phyloP scores from a whole-genome alignment of 2,329 filamentous ascomycete species.

The Tolypocladium paradoxum region DNA sequence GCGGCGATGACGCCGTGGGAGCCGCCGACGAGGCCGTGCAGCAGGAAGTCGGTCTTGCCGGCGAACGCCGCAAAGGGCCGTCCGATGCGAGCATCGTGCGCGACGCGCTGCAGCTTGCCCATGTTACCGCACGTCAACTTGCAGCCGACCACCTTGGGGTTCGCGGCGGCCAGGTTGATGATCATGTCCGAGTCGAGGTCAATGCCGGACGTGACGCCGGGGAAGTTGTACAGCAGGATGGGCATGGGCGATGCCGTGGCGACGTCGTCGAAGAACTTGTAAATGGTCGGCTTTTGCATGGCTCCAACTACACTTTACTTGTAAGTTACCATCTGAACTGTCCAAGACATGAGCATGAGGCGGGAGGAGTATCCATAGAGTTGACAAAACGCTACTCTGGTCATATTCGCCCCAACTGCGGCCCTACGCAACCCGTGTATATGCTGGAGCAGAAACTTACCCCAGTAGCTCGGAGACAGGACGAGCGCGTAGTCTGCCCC shows the following conservation, averaged over 20 bases:
- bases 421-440: neutral
- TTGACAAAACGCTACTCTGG: neutral
- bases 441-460: neutral
- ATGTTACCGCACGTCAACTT: conserved; percentile 58
- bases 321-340: neutral
- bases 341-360: neutral
- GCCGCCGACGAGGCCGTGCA: conserved; percentile 27
- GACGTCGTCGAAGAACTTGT: conserved; percentile 45
- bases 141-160: conserved; percentile 50
- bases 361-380: too few species aligned
- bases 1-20: conserved; percentile 30
- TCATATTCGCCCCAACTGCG: neutral
- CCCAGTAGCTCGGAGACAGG: conserved; percentile 69
- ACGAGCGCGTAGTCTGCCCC: conserved; percentile 71
- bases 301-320: neutral
- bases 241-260: conserved; percentile 50
- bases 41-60: conserved; percentile 30
- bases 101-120: conserved; percentile 45
- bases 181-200: conserved; percentile 52
- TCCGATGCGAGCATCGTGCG: conserved; percentile 23
- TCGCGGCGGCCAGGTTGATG: conserved; percentile 35
- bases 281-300: neutral
- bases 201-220: conserved; percentile 47
- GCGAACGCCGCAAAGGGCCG: conserved; percentile 22
- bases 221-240: conserved; percentile 57